These are phyloP conservation scores for Gossypium gossypioides DNA, from an alignment of 441 rosid species.

Conservation along the genomic window DNA sequence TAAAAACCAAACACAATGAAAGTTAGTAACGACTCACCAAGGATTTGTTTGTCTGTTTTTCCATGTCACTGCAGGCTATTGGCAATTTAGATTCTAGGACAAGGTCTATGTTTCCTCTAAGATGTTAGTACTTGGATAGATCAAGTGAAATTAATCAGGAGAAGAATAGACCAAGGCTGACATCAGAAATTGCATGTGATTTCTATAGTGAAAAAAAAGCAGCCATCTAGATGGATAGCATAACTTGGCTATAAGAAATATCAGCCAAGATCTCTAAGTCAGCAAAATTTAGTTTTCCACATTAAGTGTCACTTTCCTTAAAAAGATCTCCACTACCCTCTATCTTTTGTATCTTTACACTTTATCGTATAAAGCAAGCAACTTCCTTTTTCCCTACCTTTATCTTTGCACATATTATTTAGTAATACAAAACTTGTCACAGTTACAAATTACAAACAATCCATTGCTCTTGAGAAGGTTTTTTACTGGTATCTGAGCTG, in stretches of 20 bases:
- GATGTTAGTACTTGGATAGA: background rate
- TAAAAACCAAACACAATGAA: background rate
- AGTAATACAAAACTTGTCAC: background rate
- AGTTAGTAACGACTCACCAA: background rate
- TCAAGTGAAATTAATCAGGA: background rate
- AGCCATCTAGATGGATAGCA: background rate
- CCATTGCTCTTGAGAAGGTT: background rate
- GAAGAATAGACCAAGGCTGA: background rate
- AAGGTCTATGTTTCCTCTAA: background rate
- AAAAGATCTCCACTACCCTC: background rate
- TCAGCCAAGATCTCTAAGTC: background rate
- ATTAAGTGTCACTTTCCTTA: constrained; percentile 2
- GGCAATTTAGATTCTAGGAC: constrained; percentile 1
- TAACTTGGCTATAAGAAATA: background rate
- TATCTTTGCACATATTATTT: constrained; percentile 1
- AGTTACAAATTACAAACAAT: background rate
- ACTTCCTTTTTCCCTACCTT: background rate
- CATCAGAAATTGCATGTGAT: background rate
- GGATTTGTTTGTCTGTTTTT: background rate
- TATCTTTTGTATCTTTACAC: background rate
- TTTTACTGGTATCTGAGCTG: background rate
- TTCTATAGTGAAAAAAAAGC: background rate
- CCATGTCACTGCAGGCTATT: background rate
- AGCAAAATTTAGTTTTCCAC: background rate
- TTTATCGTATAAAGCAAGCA: background rate